Percentiles rank a stretch among this genome's conserved stretches.
phyloP scores from a whole-genome alignment of 345 rosid genomes.

The Gossypioides kirkii region DNA sequence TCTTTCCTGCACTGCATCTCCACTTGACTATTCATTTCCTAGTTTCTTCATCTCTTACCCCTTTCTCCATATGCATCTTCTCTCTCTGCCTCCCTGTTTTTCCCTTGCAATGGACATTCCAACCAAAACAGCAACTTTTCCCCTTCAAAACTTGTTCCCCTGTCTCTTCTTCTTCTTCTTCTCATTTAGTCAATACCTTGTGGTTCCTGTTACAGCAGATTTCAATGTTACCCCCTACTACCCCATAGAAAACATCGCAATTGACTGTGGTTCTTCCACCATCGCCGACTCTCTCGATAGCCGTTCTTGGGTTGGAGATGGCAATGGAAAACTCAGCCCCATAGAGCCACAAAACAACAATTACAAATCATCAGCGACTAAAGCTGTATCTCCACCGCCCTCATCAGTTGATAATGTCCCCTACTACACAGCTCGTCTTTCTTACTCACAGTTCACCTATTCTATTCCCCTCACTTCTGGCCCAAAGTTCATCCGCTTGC shows the following conservation, averaged over 20 bases:
- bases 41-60: neutral
- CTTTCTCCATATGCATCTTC: neutral
- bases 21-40: neutral
- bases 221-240: neutral
- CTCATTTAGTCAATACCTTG: neutral
- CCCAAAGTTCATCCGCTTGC: conserved; percentile 21
- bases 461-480: conserved; percentile 14
- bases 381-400: neutral
- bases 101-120: neutral
- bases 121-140: neutral
- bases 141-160: neutral
- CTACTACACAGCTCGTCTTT: conserved; percentile 16
- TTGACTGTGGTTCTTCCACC: conserved; percentile 3
- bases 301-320: conserved; percentile 3
- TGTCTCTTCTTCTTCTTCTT: neutral
- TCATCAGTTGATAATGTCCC: neutral
- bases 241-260: neutral
- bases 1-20: neutral
- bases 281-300: neutral
- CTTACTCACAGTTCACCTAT: conserved; percentile 23
- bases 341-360: neutral
- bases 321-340: neutral
- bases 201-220: neutral
- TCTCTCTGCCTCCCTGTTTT: neutral
- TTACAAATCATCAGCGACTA: neutral